Conservation (phyloP, 306 rosid genomes). For the Prunus dulcis region DNA sequence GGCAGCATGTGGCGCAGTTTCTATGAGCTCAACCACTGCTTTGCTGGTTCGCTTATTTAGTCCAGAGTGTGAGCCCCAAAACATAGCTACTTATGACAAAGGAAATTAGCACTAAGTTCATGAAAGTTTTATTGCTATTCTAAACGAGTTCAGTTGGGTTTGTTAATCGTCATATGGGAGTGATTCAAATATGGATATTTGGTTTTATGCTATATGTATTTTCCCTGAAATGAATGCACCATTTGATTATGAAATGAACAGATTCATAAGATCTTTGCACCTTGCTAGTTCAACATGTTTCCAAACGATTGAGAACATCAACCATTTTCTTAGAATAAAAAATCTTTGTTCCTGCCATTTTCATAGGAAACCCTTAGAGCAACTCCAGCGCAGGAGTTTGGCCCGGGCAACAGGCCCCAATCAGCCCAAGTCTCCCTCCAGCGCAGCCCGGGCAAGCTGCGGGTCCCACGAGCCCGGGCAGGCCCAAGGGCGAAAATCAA, state of each 20-base stretch:
- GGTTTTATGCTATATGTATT: background rate
- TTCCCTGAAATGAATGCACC: background rate
- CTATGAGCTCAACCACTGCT: constrained; percentile 72
- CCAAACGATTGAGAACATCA: no score
- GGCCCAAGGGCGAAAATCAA: no score
- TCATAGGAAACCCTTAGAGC: no score
- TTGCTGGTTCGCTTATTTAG: constrained; percentile 81
- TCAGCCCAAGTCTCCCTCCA: no score
- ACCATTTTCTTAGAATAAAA: no score
- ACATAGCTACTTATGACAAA: constrained; percentile 86
- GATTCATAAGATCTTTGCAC: background rate
- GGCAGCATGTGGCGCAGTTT: constrained; percentile 85
- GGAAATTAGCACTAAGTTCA: constrained; percentile 31
- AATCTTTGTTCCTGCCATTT: no score
- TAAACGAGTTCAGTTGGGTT: background rate
- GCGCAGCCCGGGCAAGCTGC: no score
- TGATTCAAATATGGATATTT: background rate
- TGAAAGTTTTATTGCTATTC: background rate
- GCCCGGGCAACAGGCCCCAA: no score
- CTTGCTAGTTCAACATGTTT: no score
- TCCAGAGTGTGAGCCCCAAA: constrained; percentile 97
- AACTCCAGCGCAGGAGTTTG: no score
- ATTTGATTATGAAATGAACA: background rate
- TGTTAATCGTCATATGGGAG: background rate
- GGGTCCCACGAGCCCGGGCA: no score